Evolutionary conservation across 2,329 filamentous ascomycete species (phyloP).

Genomic region (Verticillium zaregamsianum): DNA sequence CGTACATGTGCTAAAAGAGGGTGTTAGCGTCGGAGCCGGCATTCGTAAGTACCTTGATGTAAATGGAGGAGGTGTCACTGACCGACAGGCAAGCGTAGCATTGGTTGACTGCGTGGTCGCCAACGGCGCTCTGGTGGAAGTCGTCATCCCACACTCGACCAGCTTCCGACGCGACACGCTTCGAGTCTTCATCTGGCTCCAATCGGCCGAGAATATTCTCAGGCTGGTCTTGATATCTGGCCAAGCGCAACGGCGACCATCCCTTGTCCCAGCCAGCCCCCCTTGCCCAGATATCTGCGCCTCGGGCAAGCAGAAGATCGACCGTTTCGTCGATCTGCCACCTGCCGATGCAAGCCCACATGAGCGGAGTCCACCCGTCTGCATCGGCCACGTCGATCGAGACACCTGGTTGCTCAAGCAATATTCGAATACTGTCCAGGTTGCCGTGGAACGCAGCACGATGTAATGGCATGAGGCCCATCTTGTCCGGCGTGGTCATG

Average conservation of each 20-base stretch:
- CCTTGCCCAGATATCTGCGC: conserved; percentile 9
- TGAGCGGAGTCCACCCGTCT: conserved; percentile 16
- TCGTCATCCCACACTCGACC: conserved; percentile 6
- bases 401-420: not conserved
- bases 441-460: not conserved
- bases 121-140: conserved; percentile 1
- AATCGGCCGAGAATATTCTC: conserved; percentile 3
- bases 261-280: conserved; percentile 2
- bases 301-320: conserved; percentile 7
- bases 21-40: not conserved
- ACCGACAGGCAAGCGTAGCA: conserved; percentile 4
- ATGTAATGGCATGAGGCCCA: conserved; percentile 3
- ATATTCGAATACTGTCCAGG: not conserved
- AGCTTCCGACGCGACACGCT: not conserved
- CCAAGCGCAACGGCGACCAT: conserved; percentile 13
- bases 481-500: not conserved
- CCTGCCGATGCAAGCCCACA: conserved; percentile 11
- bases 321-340: not conserved
- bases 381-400: conserved; percentile 10
- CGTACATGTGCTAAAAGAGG: not conserved
- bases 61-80: not conserved
- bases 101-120: not conserved
- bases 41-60: not conserved
- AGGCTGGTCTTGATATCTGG: conserved; percentile 4
- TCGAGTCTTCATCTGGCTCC: not conserved